These are phyloP conservation scores for Chlamydomonas eustigma DNA, from an alignment of 139 green algal genomes.

Conservation along the genomic window DNA sequence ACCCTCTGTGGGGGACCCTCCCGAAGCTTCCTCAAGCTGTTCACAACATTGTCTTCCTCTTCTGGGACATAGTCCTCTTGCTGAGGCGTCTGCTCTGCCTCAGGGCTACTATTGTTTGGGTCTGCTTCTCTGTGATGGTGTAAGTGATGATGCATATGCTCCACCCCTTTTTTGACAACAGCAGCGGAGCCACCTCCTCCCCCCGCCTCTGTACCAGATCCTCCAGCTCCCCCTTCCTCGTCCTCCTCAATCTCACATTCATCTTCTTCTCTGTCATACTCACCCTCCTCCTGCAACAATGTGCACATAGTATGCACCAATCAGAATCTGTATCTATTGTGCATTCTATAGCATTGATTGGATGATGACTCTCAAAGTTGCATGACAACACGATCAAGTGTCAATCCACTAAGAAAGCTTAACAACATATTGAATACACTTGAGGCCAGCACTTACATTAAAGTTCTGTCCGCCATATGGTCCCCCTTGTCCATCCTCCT, in stretches of 20 bases:
- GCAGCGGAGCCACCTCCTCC: neutral
- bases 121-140: neutral
- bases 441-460: too few relatives aligned
- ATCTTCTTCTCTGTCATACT: conserved; percentile 29
- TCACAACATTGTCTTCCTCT: conserved; percentile 19
- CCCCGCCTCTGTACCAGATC: neutral
- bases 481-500: neutral
- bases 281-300: conserved; percentile 21
- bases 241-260: conserved; percentile 19
- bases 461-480: conserved; percentile 6
- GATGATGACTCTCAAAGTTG: too few relatives aligned
- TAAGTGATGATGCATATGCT: neutral
- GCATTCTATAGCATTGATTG: too few relatives aligned
- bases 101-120: neutral
- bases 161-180: neutral
- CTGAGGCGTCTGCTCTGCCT: neutral
- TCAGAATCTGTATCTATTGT: too few relatives aligned
- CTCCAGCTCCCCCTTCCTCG: neutral
- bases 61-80: neutral
- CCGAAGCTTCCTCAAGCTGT: conserved; percentile 22
- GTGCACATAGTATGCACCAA: too few relatives aligned
- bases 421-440: neutral
- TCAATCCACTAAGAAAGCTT: neutral
- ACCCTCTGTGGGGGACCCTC: conserved; percentile 5
- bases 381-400: too few relatives aligned